These are phyloP conservation scores for Carpinus viminea DNA, from an alignment of 306 rosid genomes.

Conservation along the genomic window DNA sequence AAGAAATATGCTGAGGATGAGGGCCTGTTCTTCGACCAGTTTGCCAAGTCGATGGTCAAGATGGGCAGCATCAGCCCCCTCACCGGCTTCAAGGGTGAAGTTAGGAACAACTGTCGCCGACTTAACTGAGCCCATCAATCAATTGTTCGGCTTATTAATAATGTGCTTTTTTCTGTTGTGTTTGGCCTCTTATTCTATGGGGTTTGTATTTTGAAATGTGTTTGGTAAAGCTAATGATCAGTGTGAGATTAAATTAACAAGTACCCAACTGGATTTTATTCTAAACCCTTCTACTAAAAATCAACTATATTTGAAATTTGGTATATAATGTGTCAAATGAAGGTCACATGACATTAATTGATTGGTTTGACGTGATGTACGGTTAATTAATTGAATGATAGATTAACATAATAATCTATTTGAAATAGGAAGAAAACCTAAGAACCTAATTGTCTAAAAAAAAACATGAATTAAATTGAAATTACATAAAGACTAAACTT, in stretches of 20 bases:
- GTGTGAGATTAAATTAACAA: too few species aligned
- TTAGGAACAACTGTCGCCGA: conserved; percentile 65
- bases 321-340: too few species aligned
- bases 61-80: conserved; percentile 77
- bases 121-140: conserved; percentile 36
- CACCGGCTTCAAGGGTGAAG: conserved; percentile 62
- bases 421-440: too few species aligned
- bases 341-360: too few species aligned
- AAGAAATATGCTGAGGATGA: conserved; percentile 61
- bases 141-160: background rate
- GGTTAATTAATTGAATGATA: too few species aligned
- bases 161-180: background rate
- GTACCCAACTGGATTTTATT: too few species aligned
- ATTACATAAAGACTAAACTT: too few species aligned
- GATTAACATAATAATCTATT: too few species aligned
- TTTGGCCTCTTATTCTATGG: background rate
- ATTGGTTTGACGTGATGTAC: too few species aligned
- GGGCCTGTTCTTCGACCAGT: conserved; percentile 64
- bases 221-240: background rate
- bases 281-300: background rate
- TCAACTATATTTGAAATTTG: too few species aligned
- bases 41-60: conserved; percentile 76
- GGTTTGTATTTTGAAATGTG: background rate
- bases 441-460: too few species aligned
- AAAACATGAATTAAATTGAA: too few species aligned